These are phyloP conservation scores for Saccharomycopsis amapae DNA, from an alignment of 805 yeast genomes.

Conservation along the genomic window DNA sequence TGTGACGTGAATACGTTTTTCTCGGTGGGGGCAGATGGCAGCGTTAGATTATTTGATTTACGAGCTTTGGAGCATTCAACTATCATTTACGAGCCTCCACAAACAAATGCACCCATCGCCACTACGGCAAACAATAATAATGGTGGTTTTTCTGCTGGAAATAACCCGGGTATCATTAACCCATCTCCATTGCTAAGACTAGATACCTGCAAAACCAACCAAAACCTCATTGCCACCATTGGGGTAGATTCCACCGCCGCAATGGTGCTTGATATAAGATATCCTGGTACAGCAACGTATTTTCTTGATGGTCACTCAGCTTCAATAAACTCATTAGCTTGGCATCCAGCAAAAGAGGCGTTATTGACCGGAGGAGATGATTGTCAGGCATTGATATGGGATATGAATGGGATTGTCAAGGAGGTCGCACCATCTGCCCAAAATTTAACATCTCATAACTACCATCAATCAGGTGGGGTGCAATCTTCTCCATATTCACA, in stretches of 20 bases:
- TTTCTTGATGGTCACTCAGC: constrained; percentile 61
- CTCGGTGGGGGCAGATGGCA: constrained; percentile 93
- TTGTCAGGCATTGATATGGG: constrained; percentile 69
- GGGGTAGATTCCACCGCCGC: constrained; percentile 63
- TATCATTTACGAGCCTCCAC: constrained; percentile 77
- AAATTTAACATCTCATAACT: no score
- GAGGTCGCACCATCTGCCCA: no score
- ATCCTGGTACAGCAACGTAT: constrained; percentile 78
- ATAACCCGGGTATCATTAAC: no score
- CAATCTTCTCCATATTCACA: no score
- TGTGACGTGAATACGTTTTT: constrained; percentile 74
- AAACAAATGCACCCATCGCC: constrained; percentile 13
- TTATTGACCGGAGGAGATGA: constrained; percentile 64
- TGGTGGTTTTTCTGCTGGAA: constrained; percentile 2
- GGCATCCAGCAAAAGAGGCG: constrained; percentile 75
- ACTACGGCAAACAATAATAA: no score
- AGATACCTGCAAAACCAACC: constrained; percentile 72
- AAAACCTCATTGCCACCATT: constrained; percentile 77
- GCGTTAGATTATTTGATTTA: constrained; percentile 85
- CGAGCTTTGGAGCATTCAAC: constrained; percentile 89
- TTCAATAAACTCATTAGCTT: constrained; percentile 63
- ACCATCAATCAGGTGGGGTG: no score
- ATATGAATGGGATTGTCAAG: constrained; percentile 34
- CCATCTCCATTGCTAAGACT: constrained; percentile 63
- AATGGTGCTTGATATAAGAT: constrained; percentile 72